phyloP scores from a whole-genome alignment of 257 asterid species.

The Lantana camara region DNA sequence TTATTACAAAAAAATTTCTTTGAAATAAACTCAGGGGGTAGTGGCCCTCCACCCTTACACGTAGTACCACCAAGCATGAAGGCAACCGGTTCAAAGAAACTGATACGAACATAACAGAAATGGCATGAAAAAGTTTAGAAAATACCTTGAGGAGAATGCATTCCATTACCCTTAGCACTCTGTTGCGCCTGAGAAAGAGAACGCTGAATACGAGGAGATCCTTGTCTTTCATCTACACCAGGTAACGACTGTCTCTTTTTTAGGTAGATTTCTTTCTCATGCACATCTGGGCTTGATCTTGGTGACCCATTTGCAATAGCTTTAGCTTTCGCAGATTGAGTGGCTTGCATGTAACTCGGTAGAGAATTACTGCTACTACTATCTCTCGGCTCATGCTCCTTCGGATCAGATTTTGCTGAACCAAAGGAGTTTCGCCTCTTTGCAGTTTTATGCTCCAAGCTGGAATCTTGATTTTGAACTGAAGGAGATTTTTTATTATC shows the following conservation, averaged over 20 bases:
- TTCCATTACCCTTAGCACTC: slow-evolving; percentile 64
- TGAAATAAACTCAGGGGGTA: too few species aligned
- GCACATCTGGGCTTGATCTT: slow-evolving; percentile 90
- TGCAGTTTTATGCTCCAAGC: slow-evolving; percentile 59
- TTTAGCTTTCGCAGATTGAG: slow-evolving; percentile 96
- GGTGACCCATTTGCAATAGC: slow-evolving; percentile 77
- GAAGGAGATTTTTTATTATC: slow-evolving; percentile 47
- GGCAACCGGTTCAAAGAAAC: slow-evolving; percentile 11
- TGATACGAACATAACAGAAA: slow-evolving; percentile 3
- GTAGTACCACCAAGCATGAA: slow-evolving; percentile 13
- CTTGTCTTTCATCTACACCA: slow-evolving; percentile 73
- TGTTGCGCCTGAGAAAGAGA: slow-evolving; percentile 76
- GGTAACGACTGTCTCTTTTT: slow-evolving; percentile 90
- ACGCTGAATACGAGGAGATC: slow-evolving; percentile 80
- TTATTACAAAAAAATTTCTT: too few species aligned
- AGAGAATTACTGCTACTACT: slow-evolving; percentile 68
- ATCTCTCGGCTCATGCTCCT: slow-evolving; percentile 86
- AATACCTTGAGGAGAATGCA: slow-evolving; percentile 86
- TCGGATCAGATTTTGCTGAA: slow-evolving; percentile 54
- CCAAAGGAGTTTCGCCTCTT: slow-evolving; percentile 77
- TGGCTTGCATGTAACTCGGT: slow-evolving; percentile 99
- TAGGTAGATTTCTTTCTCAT: slow-evolving; percentile 61
- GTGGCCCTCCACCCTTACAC: too few species aligned
- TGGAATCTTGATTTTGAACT: slow-evolving; percentile 50
- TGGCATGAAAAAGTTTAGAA: slow-evolving; percentile 22